Evolutionary conservation across 2,329 filamentous ascomycete genomes (phyloP).

Genomic region (Aureobasidium vineae): DNA sequence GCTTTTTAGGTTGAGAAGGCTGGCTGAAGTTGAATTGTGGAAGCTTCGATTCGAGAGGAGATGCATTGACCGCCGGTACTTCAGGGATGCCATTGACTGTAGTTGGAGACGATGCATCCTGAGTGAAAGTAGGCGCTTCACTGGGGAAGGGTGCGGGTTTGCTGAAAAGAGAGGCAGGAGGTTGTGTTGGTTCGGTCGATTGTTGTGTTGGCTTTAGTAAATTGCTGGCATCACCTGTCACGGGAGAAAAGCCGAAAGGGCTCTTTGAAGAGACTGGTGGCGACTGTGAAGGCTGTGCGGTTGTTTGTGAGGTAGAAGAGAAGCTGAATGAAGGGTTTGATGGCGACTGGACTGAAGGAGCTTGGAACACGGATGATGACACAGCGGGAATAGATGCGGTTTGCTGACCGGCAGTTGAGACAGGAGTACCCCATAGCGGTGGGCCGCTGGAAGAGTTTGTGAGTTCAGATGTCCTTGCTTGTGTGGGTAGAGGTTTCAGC

Average conservation of each 20-base stretch:
- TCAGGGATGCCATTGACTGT: not conserved
- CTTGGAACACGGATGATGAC: not conserved
- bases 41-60: constrained; percentile 17
- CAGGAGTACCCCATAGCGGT: not conserved
- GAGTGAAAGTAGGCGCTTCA: not conserved
- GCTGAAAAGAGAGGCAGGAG: not conserved
- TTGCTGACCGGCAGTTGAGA: not conserved
- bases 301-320: constrained; percentile 8
- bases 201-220: not conserved
- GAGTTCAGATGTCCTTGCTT: not conserved
- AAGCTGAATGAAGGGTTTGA: constrained; percentile 18
- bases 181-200: constrained; percentile 3
- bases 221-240: not conserved
- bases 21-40: constrained; percentile 26
- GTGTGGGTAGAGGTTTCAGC: not conserved
- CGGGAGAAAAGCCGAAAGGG: not conserved
- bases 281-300: not conserved
- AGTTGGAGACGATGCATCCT: not conserved
- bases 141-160: not conserved
- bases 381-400: not conserved
- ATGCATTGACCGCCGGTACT: not conserved
- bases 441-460: not conserved
- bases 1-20: constrained; percentile 34
- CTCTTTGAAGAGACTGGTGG: not conserved
- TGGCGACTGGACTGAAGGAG: not conserved